phyloP scores from a whole-genome alignment of 179 eudicot species.

The Spergularia azorica region DNA sequence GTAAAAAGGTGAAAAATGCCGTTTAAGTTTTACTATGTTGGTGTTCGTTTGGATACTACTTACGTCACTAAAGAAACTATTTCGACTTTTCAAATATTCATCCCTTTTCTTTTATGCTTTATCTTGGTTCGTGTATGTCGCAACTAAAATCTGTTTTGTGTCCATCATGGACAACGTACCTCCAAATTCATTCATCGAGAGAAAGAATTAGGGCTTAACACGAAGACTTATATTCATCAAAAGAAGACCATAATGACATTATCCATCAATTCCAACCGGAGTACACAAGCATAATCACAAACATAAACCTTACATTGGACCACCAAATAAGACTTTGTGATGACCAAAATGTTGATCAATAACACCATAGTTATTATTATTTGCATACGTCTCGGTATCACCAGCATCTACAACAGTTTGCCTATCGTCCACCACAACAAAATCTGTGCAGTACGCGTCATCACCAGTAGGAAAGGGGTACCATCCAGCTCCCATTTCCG shows the following conservation, averaged over 20 bases:
- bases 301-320: neutral
- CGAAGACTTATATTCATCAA: no score
- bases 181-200: no score
- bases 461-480: neutral
- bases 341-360: constrained; percentile 8
- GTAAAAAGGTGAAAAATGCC: no score
- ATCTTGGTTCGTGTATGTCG: no score
- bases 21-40: no score
- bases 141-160: no score
- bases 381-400: constrained; percentile 9
- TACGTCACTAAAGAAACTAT: no score
- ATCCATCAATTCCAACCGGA: no score
- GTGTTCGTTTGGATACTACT: no score
- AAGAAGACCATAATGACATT: neutral
- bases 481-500: constrained; percentile 27
- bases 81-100: no score
- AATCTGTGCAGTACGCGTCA: constrained; percentile 15
- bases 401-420: constrained; percentile 6
- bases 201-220: neutral
- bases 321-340: constrained; percentile 20
- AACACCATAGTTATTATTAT: constrained; percentile 13
- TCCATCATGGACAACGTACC: no score
- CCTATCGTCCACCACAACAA: constrained; percentile 22
- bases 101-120: no score
- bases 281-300: neutral